Percentiles rank a stretch among this genome's conserved stretches.
Conservation (phyloP, 805 yeast genomes). For the Brettanomyces nanus region DNA sequence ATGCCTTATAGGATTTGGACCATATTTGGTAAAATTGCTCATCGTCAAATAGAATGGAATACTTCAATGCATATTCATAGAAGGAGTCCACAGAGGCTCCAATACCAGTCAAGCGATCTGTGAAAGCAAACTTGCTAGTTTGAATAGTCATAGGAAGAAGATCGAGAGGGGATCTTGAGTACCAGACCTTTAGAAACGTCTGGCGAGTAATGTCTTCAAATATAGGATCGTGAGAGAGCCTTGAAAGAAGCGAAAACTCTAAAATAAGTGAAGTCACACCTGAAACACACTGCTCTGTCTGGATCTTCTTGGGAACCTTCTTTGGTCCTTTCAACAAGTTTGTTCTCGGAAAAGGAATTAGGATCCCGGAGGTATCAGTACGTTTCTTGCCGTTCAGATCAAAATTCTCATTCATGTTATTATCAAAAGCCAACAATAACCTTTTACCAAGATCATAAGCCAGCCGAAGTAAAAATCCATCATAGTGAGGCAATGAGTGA, state of each 20-base stretch:
- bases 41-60: slow-evolving; percentile 65
- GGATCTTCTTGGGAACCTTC: slow-evolving; percentile 33
- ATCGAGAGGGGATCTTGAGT: slow-evolving; percentile 48
- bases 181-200: slow-evolving; percentile 69
- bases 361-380: no score
- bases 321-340: slow-evolving; percentile 51
- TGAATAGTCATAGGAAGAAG: slow-evolving; percentile 74
- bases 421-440: slow-evolving; percentile 61
- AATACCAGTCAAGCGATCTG: slow-evolving; percentile 59
- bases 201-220: slow-evolving; percentile 55
- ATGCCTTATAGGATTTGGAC: slow-evolving; percentile 49
- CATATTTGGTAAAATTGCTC: slow-evolving; percentile 44
- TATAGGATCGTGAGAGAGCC: slow-evolving; percentile 62
- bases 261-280: slow-evolving; percentile 81
- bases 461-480: slow-evolving; percentile 61
- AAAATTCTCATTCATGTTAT: slow-evolving; percentile 28
- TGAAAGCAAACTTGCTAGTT: slow-evolving; percentile 32
- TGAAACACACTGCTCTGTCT: slow-evolving; percentile 71
- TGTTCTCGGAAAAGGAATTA: slow-evolving; percentile 71
- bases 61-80: slow-evolving; percentile 80
- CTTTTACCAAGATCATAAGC: slow-evolving; percentile 74
- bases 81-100: slow-evolving; percentile 93
- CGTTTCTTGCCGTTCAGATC: neutral
- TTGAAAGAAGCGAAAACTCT: slow-evolving; percentile 70
- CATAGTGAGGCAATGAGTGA: slow-evolving; percentile 37